Conservation (phyloP, 1,139 yeast species). For the Saccharomyces hybrid region DNA sequence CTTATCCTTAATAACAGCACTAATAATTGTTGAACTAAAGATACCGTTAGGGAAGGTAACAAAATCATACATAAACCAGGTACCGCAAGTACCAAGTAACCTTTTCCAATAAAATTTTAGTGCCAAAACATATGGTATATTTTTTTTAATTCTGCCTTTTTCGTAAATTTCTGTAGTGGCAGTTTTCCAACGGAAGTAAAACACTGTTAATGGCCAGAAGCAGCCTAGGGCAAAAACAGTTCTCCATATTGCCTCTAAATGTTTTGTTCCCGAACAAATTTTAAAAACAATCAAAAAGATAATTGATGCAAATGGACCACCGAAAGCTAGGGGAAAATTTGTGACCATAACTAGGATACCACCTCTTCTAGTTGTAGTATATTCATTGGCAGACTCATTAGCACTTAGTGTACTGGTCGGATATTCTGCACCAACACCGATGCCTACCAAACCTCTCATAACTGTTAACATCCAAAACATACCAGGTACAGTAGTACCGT, state of each 20-base stretch:
- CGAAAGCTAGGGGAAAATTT: conserved; percentile 78
- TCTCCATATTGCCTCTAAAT: conserved; percentile 63
- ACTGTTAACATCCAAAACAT: conserved; percentile 75
- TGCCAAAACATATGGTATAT: conserved; percentile 62
- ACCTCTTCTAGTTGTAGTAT: conserved; percentile 83
- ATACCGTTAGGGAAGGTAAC: conserved; percentile 82
- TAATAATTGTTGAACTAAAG: conserved; percentile 62
- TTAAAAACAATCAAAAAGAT: conserved; percentile 81
- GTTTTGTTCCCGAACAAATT: conserved; percentile 44
- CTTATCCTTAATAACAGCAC: conserved; percentile 54
- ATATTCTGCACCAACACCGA: conserved; percentile 84
- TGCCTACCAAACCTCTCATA: conserved; percentile 80
- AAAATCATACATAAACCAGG: conserved; percentile 92
- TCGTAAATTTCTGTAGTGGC: neutral
- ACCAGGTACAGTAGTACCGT: conserved; percentile 71
- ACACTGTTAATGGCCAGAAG: conserved; percentile 74
- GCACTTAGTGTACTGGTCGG: conserved; percentile 93
- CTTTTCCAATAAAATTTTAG: conserved; percentile 84
- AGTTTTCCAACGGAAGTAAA: conserved; percentile 59
- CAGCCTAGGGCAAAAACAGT: conserved; percentile 87
- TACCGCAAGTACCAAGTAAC: conserved; percentile 56
- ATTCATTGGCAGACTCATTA: conserved; percentile 77
- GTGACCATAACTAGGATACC: conserved; percentile 88
- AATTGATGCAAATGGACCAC: conserved; percentile 77
- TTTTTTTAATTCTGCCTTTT: conserved; percentile 14